Base-by-base conservation (phyloP, 2,329 filamentous ascomycete genomes). In the Aspergillus spinulosporus region DNA sequence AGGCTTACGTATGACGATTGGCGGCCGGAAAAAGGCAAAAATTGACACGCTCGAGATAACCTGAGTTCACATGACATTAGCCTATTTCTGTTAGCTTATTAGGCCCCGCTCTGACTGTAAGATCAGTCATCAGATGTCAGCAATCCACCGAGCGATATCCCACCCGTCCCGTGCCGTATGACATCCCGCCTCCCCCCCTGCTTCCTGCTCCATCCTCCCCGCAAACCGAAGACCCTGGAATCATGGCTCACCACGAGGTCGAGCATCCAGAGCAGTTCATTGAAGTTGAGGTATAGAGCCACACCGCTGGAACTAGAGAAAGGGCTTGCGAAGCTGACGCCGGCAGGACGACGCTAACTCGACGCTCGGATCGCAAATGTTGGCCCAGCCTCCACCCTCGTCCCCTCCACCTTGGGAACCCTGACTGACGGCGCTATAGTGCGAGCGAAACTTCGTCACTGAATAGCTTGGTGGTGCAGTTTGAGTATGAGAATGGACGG, bases 401-500 rank as follows among this genome's bases (percentile, higher is more conserved):
- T 14, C 37, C 15, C 15, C 36, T 39, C n/a, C 5, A 26, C 21
- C 14, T n/a, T 28, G 34, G 5, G 4, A 29, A 6, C 31, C 6
- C 31, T 34, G 31, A 34, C 47, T 49, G 47, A 49, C 47, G 12
- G n/a, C 12, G 47, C 5, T 14, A 7, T 12, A 49, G 47, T 14
- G 47, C 34, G 12, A 49, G 47, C 26, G 47, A 49, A 31, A 49
- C 47, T 4, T 29, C 34, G 4, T 49, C 47, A 1, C 26, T 49
- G 6, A 42, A 29, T 15, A 49, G 47, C 47, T 26, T 49, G 47
- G 47, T 49, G 5, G 9, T 49, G 34, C 34, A 49, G 26, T 49
- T 49, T 11, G 47, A 49, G 37, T 49, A 40, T 40, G 36, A 49
- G 12, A 49, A 49, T 11, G 47, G 47, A n/a, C 47, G 47, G 47